Base-by-base conservation (phyloP, 129 eudicot genomes). In the Escallonia rubra region DNA sequence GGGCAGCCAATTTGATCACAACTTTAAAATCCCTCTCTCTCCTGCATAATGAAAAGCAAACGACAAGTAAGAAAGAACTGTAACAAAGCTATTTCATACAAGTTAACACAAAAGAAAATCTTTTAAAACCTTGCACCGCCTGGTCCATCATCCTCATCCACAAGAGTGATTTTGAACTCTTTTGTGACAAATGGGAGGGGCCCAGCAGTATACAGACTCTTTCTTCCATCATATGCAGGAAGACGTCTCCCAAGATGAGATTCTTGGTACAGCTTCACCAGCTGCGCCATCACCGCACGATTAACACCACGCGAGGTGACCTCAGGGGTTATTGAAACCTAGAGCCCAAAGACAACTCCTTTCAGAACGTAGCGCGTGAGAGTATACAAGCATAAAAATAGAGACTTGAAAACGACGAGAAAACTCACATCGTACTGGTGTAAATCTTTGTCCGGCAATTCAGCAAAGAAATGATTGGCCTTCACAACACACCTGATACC, bases 151-250 rank as follows among this genome's bases (percentile, higher is more conserved):
- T 94, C 96, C 66, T 94, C 96, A 59, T 89, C 96, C 41, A 68
- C 34, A 57, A 93, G 99, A 0, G 80, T 79, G 58, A 94, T 87
- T 63, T 82, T 87, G 68, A 94, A 94, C 69, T 89, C 96, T 66
- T 82, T 84, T 4, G 84, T 63, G 11, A 66, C 79, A 75, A 94
- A 94, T 16, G 99, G 97, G 41, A 94, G 93, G 59, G 96, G 83
- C 6, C 99, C 99, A 6, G 97, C 99, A 1, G 99, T 94, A 52
- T 94, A 94, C 61, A 94, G 73, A 69, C 95, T 85, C 81, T 94
- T 94, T 83, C 97, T 84, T 52, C 98, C 98, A 77, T 93, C 98
- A 78, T 93, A 93, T 13, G 91, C 98, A 40, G 98, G 98, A 49
- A 94, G 90, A 66, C 99, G 75, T 74, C 57, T 85, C 42, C 99